Conservation (phyloP, 2,329 filamentous ascomycete genomes). For the Botrytis pseudocinerea region DNA sequence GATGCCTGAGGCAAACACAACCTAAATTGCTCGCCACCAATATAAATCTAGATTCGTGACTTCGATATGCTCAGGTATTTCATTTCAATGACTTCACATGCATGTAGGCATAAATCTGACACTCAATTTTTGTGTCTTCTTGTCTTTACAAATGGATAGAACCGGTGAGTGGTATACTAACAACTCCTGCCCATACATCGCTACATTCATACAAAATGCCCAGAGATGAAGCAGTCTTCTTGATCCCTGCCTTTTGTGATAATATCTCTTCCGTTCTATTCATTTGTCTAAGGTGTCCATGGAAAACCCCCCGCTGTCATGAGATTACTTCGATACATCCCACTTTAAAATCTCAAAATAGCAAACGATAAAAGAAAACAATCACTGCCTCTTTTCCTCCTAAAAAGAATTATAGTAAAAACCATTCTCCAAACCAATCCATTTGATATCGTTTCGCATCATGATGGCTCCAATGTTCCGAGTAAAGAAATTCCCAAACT, state of each 20-base stretch:
- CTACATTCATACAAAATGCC: not conserved
- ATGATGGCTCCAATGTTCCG: not conserved
- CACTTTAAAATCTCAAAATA: conserved; percentile 1
- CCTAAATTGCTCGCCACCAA: not conserved
- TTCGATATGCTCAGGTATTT: not conserved
- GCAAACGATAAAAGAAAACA: not conserved
- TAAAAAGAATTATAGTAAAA: conserved; percentile 14
- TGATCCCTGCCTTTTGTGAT: not conserved
- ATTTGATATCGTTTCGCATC: conserved; percentile 15
- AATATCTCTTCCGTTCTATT: not conserved
- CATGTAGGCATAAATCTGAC: not conserved
- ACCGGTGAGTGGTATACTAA: not conserved
- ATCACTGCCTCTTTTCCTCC: not conserved
- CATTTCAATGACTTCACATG: not conserved
- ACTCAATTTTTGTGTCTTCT: not conserved
- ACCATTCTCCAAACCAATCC: not conserved
- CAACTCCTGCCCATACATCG: not conserved
- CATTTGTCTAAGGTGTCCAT: conserved; percentile 2
- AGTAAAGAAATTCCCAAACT: conserved; percentile 14
- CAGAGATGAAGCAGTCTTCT: not conserved
- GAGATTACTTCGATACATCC: conserved; percentile 7
- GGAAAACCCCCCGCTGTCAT: conserved; percentile 1
- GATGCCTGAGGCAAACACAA: not conserved
- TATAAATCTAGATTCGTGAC: not conserved
- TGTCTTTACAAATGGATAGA: not conserved